Evolutionary conservation across 345 rosid species (phyloP), one percentile per base, ranked within the genome.

Genomic region (Heritiera fomes): DNA sequence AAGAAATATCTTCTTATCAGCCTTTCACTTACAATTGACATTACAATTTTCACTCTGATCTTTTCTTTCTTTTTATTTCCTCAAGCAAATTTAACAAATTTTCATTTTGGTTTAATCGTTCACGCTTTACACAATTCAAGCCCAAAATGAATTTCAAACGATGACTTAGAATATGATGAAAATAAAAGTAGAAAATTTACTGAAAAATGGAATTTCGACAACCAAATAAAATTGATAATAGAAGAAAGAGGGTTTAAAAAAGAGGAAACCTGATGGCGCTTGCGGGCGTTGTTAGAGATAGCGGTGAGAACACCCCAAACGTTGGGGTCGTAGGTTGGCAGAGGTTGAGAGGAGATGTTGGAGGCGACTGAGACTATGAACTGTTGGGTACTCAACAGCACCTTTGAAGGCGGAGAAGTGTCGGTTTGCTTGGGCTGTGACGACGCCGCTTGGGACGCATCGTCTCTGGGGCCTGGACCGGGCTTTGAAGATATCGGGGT

Each of bases 281-380:
- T 89, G 69, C 99, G 94, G 46, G 99, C 95, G 69, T 81, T 87
- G 84, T 69, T 81, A 68, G 97, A 90, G 78, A 94, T 89, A 13
- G 97, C 98, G 73, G 97, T 94, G 81, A 96, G 98, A 73, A 96
- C 95, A 4, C 91, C 98, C 98, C 97, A 96, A 43, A 92, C 99
- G 53, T 84, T 66, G 1, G 92, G 87, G 64, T 91, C 97, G 75
- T 81, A 80, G 82, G 88, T 87, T 59, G 83, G 86, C 58, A 96
- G 88, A 61, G 95, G 91, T 85, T 92, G 93, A 38, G 97, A 81
- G 47, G 97, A 78, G 84, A 90, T 77, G 28, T 85, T 91, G 76
- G 88, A 77, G 71, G 98, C 97, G 49, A 78, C 90, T 18, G 92
- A 86, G 83, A 83, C 65, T 43, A 92, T 83, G 85, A 85, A 89